Evolutionary conservation across 306 rosid species (phyloP), one percentile per base, ranked within the genome.

Genomic region (Senna siamea): DNA sequence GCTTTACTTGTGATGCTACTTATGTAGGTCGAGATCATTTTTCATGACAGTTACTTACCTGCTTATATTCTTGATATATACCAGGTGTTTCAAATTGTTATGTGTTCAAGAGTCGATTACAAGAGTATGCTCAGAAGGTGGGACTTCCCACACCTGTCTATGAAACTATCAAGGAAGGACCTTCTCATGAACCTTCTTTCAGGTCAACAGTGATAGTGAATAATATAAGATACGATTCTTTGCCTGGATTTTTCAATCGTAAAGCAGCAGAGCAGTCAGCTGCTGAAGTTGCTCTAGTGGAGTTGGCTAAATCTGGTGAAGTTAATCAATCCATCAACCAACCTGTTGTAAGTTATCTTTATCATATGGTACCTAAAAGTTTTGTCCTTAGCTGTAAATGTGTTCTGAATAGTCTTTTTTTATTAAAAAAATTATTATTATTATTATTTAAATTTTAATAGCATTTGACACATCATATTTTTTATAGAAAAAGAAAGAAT

Each of bases 261-360:
- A 94, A 94, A 73, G 92, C 89, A 22, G 97, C 99, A 26, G 96
- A 94, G 81, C 97, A 94, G 81, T 94, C 95, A 9, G 99, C 97
- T 66, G 96, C 99, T 0, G 99, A 94, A 82, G 93, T 94, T 80
- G 97, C 99, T 64, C 86, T 94, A 41, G 34, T 53, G 78, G 95
- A 88, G 83, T 77, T 94, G 82, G 84, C 88, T 50, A 92, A 89
- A 69, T 77, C 92, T 69, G 80, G 74, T 79, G 89, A 75, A 75
- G 81, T 84, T 50, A 79, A 85, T 69, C 86, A 70, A 20, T 72
- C 85, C 81, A 82, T 88, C 75, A 73, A 87, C 41, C 95, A 78
- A 34, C 96, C 97, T 65, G 90, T 92, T 74, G 98, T 91, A 85
- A 94, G 98, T 60, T 55, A 55, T 75, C 75, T 66, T 55, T 26